phyloP scores from a whole-genome alignment of 1,139 yeast species.

The Kurtzmaniella quercitrusa region DNA sequence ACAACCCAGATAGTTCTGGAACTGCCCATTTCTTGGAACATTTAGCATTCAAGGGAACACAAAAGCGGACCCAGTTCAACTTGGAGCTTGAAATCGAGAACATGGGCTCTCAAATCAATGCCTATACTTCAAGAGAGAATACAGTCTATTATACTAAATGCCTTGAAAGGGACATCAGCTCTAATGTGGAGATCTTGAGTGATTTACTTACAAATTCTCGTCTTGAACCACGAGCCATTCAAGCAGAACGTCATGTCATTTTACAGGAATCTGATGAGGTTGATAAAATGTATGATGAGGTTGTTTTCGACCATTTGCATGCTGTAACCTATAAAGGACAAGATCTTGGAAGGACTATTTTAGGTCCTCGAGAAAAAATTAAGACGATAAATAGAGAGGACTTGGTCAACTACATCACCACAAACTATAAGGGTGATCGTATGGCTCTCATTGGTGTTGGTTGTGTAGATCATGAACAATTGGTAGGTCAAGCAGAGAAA shows the following conservation, averaged over 20 bases:
- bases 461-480: conserved; percentile 79
- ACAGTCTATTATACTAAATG: conserved; percentile 96
- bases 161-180: conserved; percentile 72
- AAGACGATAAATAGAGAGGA: conserved; percentile 74
- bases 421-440: conserved; percentile 92
- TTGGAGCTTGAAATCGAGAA: conserved; percentile 93
- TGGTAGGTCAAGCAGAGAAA: conserved; percentile 71
- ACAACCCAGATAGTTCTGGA: conserved; percentile 77
- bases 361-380: conserved; percentile 91
- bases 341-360: conserved; percentile 94
- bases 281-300: conserved; percentile 97
- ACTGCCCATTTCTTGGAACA: conserved; percentile 98
- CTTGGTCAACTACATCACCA: conserved; percentile 70
- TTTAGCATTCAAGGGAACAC: conserved; percentile 92
- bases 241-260: conserved; percentile 93
- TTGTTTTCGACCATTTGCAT: conserved; percentile 94
- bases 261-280: conserved; percentile 97
- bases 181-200: conserved; percentile 80
- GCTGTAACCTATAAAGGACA: conserved; percentile 88
- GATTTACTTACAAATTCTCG: conserved; percentile 87
- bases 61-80: conserved; percentile 72
- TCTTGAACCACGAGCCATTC: conserved; percentile 79
- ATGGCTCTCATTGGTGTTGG: conserved; percentile 98
- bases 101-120: conserved; percentile 94
- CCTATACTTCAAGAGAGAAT: conserved; percentile 94